These are phyloP conservation scores for Coemansia sp. DNA, from an alignment of 192 early-diverging fungal species.

Conservation along the genomic window DNA sequence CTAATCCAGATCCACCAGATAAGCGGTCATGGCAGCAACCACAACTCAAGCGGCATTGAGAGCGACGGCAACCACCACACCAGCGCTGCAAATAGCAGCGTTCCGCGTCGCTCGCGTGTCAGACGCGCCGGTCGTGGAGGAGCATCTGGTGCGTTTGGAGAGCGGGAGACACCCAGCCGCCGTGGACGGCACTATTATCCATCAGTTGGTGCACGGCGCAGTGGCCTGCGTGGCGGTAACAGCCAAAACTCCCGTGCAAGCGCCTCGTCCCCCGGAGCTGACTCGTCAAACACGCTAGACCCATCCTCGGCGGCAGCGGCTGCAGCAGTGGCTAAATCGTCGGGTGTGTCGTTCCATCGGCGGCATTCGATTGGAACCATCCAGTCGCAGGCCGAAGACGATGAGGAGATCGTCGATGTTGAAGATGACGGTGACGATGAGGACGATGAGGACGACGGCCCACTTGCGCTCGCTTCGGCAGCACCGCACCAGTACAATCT, in stretches of 20 bases:
- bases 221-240: constrained; percentile 28
- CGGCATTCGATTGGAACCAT: constrained; percentile 52
- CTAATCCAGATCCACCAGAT: constrained; percentile 51
- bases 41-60: constrained; percentile 42
- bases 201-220: constrained; percentile 21
- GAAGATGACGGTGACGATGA: constrained; percentile 19
- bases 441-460: neutral
- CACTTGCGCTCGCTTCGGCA: neutral
- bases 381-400: constrained; percentile 26
- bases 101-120: constrained; percentile 20
- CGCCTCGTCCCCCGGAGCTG: constrained; percentile 21
- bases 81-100: constrained; percentile 11
- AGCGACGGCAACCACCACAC: constrained; percentile 39
- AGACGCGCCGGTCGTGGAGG: constrained; percentile 22
- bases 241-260: constrained; percentile 13
- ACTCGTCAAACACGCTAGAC: neutral
- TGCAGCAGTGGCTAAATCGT: neutral
- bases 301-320: constrained; percentile 6
- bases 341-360: constrained; percentile 29
- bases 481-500: neutral
- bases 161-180: neutral
- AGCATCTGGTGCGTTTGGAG: neutral
- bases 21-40: constrained; percentile 11
- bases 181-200: constrained; percentile 7
- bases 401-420: constrained; percentile 37